phyloP scores from a whole-genome alignment of 2,329 filamentous ascomycete species.

The Aspergillus texensis region DNA sequence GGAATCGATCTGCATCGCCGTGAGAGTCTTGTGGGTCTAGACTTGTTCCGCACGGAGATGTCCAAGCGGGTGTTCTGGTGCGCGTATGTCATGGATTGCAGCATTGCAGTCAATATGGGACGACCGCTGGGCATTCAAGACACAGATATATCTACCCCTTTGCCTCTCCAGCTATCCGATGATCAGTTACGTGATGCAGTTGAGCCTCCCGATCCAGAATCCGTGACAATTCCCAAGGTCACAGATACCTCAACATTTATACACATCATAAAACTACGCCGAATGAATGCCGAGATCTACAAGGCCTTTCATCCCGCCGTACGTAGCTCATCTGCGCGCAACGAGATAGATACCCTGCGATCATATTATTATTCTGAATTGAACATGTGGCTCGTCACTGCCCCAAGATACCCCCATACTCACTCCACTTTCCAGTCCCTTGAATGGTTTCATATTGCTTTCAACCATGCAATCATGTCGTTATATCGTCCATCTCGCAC shows the following conservation, averaged over 20 bases:
- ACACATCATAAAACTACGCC: slow-evolving; percentile 29
- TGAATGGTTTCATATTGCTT: slow-evolving; percentile 34
- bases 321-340: not conserved
- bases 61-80: slow-evolving; percentile 29
- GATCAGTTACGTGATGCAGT: slow-evolving; percentile 13
- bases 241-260: slow-evolving; percentile 28
- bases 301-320: slow-evolving; percentile 21
- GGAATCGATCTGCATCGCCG: slow-evolving; percentile 26
- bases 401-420: slow-evolving; percentile 25
- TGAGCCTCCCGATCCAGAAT: not conserved
- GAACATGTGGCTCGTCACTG: slow-evolving; percentile 27
- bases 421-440: slow-evolving; percentile 28
- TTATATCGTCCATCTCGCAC: slow-evolving; percentile 24
- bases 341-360: slow-evolving; percentile 6
- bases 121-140: slow-evolving; percentile 27
- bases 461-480: slow-evolving; percentile 22
- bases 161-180: slow-evolving; percentile 22
- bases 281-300: slow-evolving; percentile 27
- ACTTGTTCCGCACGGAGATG: slow-evolving; percentile 23
- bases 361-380: slow-evolving; percentile 13
- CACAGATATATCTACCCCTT: slow-evolving; percentile 25
- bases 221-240: slow-evolving; percentile 1
- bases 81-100: slow-evolving; percentile 28
- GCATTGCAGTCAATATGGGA: slow-evolving; percentile 29
- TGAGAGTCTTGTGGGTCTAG: slow-evolving; percentile 17